Conservation (phyloP, 805 yeast genomes). For the Ogataea paraovalis region DNA sequence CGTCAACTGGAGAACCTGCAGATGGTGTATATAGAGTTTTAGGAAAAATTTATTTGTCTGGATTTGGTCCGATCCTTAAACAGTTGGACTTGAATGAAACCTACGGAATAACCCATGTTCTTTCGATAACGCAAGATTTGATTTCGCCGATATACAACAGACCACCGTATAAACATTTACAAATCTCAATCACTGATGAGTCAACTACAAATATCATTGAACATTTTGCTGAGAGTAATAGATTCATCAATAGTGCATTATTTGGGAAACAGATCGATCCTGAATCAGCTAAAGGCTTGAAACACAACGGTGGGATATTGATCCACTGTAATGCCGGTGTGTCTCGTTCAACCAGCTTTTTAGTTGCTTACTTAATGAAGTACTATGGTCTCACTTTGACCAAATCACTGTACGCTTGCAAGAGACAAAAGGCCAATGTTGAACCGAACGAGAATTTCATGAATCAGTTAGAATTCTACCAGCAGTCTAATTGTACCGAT, state of each 20-base stretch:
- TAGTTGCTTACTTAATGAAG: constrained; percentile 47
- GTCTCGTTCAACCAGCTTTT: constrained; percentile 44
- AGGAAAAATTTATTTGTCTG: constrained; percentile 77
- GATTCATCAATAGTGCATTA: constrained; percentile 63
- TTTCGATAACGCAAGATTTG: constrained; percentile 65
- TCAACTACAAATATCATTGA: constrained; percentile 61
- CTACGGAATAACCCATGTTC: constrained; percentile 62
- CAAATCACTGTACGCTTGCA: constrained; percentile 74
- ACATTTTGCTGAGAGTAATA: constrained; percentile 55
- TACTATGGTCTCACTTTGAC: constrained; percentile 50
- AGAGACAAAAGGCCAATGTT: constrained; percentile 53
- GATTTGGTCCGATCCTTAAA: constrained; percentile 59
- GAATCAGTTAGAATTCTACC: constrained; percentile 66
- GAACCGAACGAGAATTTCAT: constrained; percentile 73
- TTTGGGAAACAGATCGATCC: constrained; percentile 36
- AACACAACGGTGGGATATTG: constrained; percentile 42
- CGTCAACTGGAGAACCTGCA: background rate
- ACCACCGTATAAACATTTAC: constrained; percentile 47
- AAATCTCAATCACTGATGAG: constrained; percentile 71
- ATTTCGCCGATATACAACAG: constrained; percentile 49
- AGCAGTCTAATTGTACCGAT: constrained; percentile 38
- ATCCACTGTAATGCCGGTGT: constrained; percentile 53
- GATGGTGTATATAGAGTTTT: constrained; percentile 50
- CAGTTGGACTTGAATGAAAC: constrained; percentile 47
- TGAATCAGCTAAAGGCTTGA: constrained; percentile 23